phyloP scores from a whole-genome alignment of 768 basidiomycete species.

The Boletus huronensis region DNA sequence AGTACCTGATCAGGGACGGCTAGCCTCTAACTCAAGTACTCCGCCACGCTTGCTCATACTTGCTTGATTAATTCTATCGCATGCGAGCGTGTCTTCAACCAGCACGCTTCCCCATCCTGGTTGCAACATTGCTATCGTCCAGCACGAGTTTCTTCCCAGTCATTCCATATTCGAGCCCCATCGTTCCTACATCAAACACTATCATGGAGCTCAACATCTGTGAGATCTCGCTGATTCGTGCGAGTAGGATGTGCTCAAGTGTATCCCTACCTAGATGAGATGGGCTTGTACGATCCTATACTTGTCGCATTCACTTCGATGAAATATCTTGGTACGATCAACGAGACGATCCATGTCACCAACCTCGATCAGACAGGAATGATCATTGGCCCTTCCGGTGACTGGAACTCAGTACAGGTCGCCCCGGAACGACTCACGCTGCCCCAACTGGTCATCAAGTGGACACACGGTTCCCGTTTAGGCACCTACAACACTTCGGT shows the following conservation, averaged over 20 bases:
- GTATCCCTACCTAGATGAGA: neutral
- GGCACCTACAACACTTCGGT: neutral
- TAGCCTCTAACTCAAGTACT: neutral
- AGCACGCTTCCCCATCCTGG: neutral
- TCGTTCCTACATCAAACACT: neutral
- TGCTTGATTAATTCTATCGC: neutral
- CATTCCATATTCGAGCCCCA: neutral
- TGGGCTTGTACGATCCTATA: neutral
- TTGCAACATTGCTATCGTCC: neutral
- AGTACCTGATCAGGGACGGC: neutral
- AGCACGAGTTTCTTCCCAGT: neutral
- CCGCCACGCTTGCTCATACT: neutral
- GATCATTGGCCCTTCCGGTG: neutral
- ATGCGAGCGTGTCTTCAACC: neutral
- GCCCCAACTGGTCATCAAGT: slow-evolving; percentile 18
- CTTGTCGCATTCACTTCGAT: neutral
- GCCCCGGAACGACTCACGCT: slow-evolving; percentile 18
- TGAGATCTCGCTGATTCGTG: neutral
- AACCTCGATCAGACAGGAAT: neutral
- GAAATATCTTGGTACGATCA: neutral
- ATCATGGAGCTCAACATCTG: neutral
- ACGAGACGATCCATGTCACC: neutral
- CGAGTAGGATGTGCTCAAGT: neutral
- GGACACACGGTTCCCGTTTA: slow-evolving; percentile 21
- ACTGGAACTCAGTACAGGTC: slow-evolving; percentile 1